These are phyloP conservation scores for Phytophthora boehmeriae DNA, from an alignment of 352 stramenopile genomes.

Conservation along the genomic window DNA sequence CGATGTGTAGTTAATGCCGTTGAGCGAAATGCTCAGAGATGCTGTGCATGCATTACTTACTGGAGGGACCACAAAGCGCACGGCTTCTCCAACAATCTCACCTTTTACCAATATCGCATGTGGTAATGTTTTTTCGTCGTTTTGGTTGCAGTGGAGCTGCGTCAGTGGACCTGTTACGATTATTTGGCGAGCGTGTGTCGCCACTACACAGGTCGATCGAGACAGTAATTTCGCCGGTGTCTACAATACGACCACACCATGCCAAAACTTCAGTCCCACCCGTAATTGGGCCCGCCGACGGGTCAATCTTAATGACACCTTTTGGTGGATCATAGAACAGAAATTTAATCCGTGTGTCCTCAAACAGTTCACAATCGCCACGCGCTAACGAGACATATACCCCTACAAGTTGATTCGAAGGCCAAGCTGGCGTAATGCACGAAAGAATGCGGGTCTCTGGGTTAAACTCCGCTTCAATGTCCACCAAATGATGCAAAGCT, in stretches of 20 bases:
- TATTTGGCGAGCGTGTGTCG: background rate
- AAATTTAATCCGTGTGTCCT: slow-evolving; percentile 56
- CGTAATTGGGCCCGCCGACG: slow-evolving; percentile 52
- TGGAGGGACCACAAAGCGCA: slow-evolving; percentile 52
- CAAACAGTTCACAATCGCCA: slow-evolving; percentile 37
- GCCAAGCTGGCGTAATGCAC: slow-evolving; percentile 54
- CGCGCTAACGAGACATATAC: slow-evolving; percentile 42
- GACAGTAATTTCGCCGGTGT: slow-evolving; percentile 70
- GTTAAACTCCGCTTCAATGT: slow-evolving; percentile 52
- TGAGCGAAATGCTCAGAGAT: slow-evolving; percentile 69
- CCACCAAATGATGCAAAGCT: slow-evolving; percentile 7
- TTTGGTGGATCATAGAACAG: slow-evolving; percentile 76
- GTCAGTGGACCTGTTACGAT: slow-evolving; percentile 5
- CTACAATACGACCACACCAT: slow-evolving; percentile 69
- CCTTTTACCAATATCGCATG: slow-evolving; percentile 45
- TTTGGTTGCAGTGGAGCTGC: background rate
- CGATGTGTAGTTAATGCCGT: slow-evolving; percentile 80
- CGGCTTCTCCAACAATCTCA: slow-evolving; percentile 64
- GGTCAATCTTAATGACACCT: slow-evolving; percentile 67
- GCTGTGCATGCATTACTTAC: slow-evolving; percentile 47
- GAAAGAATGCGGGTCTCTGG: slow-evolving; percentile 34
- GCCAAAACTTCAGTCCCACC: slow-evolving; percentile 61
- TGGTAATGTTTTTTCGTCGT: background rate
- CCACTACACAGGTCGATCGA: slow-evolving; percentile 38
- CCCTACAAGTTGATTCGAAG: slow-evolving; percentile 59